Base-by-base conservation (phyloP, 73 alveolate genomes). In the Paramecium octaurelia region DNA sequence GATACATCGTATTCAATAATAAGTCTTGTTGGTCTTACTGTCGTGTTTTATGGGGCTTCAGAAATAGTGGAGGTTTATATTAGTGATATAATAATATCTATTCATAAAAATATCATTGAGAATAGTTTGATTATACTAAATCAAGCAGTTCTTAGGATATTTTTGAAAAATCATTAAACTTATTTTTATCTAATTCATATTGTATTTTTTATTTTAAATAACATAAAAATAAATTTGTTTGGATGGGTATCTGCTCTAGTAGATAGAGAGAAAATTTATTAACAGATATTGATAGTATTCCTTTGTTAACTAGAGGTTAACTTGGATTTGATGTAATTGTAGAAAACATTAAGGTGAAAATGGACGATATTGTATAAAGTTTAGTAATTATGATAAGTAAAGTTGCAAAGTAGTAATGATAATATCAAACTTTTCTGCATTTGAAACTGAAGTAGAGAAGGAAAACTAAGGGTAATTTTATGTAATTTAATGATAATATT, bases 401-500 rank as follows among this genome's bases (percentile, higher is more conserved):
- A 35, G 20, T 31, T 21, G 91, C 43, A 80, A 80, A 35, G 70
- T 80, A 27, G 21, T 9, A 34, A 44, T 80, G 76, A 5, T n/a
- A 24, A 80, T 80, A 31, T 21, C 76, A 40, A 8, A 29, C 29
- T 80, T 8, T 14, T 44, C 70, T 0, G 2, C 42, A 5, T 48
- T 80, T 24, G 91, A 80, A 80, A 80, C 91, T 24, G 91, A 80
- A 20, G 23, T 8, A 0, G 42, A 59, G 38, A 23, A 80, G 3
- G 76, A 80, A 80, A 21, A 10, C 21, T 80, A 80, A 40, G 91
- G 75, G 16, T 38, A 80, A 80, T 20, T 80, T 20, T 80, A 80
- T 80, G 91, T 80, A 80, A 40, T 48, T 40, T 16, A 43, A 24
- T 38, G 23, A 80, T 44, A 29, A 36, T 20, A 24, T 12, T 16